phyloP scores from a whole-genome alignment of 306 rosid species.

The Delonix regia region DNA sequence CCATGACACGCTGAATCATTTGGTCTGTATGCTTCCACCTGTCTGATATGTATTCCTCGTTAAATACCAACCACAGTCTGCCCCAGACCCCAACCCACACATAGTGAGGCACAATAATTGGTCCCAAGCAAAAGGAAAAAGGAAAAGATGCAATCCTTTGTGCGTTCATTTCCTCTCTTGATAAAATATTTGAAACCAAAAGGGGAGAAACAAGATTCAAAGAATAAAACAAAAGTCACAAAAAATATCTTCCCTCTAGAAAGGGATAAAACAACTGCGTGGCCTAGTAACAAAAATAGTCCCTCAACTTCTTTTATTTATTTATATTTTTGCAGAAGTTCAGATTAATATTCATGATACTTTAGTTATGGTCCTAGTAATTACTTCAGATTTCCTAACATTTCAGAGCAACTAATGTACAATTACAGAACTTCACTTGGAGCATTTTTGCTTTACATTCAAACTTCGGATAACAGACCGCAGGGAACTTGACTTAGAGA shows the following conservation, averaged over 20 bases:
- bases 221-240: too few species aligned
- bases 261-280: not conserved
- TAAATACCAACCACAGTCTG: constrained; percentile 3
- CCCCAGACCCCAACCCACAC: not conserved
- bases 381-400: not conserved
- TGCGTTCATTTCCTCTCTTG: not conserved
- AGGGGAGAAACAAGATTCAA: not conserved
- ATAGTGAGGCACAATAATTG: not conserved
- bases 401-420: not conserved
- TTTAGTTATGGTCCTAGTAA: not conserved
- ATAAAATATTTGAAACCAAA: not conserved
- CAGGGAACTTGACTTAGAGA: not conserved
- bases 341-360: not conserved
- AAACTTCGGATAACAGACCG: not conserved
- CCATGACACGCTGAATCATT: constrained; percentile 91
- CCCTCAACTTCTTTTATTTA: too few species aligned
- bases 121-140: not conserved
- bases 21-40: constrained; percentile 93
- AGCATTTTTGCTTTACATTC: not conserved
- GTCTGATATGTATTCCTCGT: constrained; percentile 20
- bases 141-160: not conserved
- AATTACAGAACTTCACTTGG: not conserved
- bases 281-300: not conserved
- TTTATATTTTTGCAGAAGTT: not conserved
- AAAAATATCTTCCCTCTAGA: not conserved